phyloP scores from a whole-genome alignment of 768 basidiomycete species.

The Boletus eberwhitei region DNA sequence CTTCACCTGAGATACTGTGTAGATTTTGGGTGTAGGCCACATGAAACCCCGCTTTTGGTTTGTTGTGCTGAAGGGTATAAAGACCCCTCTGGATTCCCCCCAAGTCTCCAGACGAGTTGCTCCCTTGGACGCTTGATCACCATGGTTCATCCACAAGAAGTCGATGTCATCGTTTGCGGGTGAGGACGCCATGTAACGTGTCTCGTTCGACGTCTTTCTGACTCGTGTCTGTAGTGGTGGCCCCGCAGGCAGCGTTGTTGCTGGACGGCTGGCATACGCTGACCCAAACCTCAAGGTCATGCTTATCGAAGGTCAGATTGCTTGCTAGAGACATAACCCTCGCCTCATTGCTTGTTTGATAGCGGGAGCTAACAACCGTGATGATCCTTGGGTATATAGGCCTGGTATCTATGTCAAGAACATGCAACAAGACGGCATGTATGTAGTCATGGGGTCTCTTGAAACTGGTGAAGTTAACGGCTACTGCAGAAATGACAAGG shows the following conservation, averaged over 20 bases:
- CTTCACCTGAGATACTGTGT: not conserved
- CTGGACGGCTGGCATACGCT: constrained; percentile 66
- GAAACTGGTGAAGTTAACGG: not conserved
- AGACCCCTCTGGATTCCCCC: not conserved
- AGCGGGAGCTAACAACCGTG: constrained; percentile 69
- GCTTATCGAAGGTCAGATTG: constrained; percentile 60
- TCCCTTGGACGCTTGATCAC: not conserved
- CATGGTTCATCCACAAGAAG: constrained; percentile 61
- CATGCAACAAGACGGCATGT: constrained; percentile 70
- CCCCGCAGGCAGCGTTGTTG: constrained; percentile 64
- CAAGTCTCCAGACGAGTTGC: not conserved
- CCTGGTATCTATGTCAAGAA: constrained; percentile 69
- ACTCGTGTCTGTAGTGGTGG: constrained; percentile 43
- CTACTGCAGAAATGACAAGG: constrained; percentile 63
- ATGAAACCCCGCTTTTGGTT: constrained; percentile 5
- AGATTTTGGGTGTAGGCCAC: not conserved
- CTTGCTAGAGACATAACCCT: not conserved
- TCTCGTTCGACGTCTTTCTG: constrained; percentile 1
- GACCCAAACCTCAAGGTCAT: constrained; percentile 73
- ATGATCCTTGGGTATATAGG: constrained; percentile 73
- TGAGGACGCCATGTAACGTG: constrained; percentile 14
- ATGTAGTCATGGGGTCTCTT: constrained; percentile 21
- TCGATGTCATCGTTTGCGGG: constrained; percentile 69
- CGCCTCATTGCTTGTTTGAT: not conserved
- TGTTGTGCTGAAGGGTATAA: constrained; percentile 10